Percentiles rank a stretch among this genome's conserved stretches.
Evolutionary conservation across 495 filamentous ascomycete species (phyloP).

Genomic region (Penicillium macrosclerotiorum): DNA sequence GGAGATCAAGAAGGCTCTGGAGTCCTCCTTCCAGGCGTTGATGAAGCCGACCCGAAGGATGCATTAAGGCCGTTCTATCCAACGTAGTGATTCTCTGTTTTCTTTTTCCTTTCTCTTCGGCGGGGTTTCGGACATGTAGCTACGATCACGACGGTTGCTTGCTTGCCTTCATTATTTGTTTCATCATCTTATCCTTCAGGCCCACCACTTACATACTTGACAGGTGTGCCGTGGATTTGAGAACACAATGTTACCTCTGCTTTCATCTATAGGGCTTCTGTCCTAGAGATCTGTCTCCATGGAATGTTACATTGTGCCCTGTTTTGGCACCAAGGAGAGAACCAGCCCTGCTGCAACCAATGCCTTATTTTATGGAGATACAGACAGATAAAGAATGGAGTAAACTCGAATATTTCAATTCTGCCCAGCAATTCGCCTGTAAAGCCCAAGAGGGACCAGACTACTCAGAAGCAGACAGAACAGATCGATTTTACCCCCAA

Average conservation of each 20-base stretch:
- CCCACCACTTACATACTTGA: not conserved
- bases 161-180: not conserved
- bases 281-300: not conserved
- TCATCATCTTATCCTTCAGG: too few species aligned
- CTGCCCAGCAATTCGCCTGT: too few species aligned
- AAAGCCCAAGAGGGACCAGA: too few species aligned
- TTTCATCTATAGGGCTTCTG: not conserved
- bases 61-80: conserved; percentile 25
- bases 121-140: not conserved
- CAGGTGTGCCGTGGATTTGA: not conserved
- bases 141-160: conserved; percentile 8
- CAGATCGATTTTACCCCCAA: conserved; percentile 18
- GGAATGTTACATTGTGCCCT: conserved; percentile 5
- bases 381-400: conserved; percentile 27
- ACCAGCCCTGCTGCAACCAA: too few species aligned
- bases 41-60: conserved; percentile 53
- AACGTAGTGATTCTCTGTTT: not conserved
- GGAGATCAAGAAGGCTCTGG: conserved; percentile 77
- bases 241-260: not conserved
- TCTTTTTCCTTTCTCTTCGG: not conserved
- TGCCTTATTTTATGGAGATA: conserved; percentile 20
- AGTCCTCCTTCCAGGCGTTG: conserved; percentile 77
- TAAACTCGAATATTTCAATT: too few species aligned
- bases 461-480: too few species aligned
- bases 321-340: not conserved